These are phyloP conservation scores for Boletellus sp. DNA, from an alignment of 768 basidiomycete species.

Conservation along the genomic window DNA sequence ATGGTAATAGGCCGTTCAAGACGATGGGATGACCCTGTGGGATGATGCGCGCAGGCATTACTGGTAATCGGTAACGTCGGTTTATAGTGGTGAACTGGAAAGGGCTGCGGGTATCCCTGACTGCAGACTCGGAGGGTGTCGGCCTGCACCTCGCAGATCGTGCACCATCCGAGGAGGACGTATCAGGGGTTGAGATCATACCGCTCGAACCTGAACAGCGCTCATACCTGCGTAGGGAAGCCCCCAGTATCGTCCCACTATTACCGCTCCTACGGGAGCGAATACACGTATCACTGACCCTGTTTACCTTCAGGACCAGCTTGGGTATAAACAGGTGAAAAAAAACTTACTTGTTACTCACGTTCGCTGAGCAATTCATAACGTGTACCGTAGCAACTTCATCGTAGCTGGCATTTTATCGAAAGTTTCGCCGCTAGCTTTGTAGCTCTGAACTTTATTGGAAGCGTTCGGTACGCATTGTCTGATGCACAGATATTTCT, in stretches of 20 bases:
- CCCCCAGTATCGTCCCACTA: conserved; percentile 61
- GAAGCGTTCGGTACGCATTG: conserved; percentile 63
- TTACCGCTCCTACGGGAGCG: conserved; percentile 39
- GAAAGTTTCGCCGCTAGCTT: conserved; percentile 90
- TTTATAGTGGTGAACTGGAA: conserved; percentile 62
- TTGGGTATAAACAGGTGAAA: conserved; percentile 77
- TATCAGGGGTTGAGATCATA: conserved; percentile 87
- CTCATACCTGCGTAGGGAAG: conserved; percentile 99
- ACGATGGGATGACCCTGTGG: conserved; percentile 31
- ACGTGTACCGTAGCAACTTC: conserved; percentile 58
- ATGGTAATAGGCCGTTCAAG: conserved; percentile 45
- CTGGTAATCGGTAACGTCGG: conserved; percentile 69
- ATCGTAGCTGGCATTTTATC: conserved; percentile 77
- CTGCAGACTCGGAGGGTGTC: conserved; percentile 28
- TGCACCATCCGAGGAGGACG: conserved; percentile 21
- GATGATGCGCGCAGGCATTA: conserved; percentile 29
- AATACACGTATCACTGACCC: conserved; percentile 48
- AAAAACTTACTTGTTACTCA: not conserved
- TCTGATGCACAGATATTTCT: not conserved
- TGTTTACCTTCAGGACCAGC: conserved; percentile 47
- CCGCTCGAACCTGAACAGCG: conserved; percentile 98
- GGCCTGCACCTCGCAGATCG: conserved; percentile 9
- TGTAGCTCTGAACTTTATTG: conserved; percentile 87
- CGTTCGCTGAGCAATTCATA: not conserved
- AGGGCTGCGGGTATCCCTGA: conserved; percentile 89